Evolutionary conservation across 768 basidiomycete genomes (phyloP).

Genomic region (Mycena floridula): DNA sequence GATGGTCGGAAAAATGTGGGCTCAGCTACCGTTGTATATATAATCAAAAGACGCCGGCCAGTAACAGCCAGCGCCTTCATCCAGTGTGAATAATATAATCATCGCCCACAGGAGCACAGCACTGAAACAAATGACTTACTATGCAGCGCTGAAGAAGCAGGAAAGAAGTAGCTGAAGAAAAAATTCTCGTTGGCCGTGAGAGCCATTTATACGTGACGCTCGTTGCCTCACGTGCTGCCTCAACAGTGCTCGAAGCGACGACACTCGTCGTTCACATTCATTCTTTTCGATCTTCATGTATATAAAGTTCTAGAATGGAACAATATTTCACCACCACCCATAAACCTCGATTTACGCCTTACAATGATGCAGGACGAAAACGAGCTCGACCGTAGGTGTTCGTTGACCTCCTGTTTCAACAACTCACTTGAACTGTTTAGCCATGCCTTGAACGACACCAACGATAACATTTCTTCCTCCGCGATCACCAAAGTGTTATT

Average conservation of each 20-base stretch:
- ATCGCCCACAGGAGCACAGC: slow-evolving; percentile 23
- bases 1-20: slow-evolving; percentile 16
- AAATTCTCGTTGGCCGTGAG: too few species aligned
- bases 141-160: too few species aligned
- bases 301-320: background rate
- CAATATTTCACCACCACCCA: background rate
- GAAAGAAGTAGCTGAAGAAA: too few species aligned
- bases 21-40: slow-evolving; percentile 88
- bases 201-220: too few species aligned
- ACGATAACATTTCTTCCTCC: slow-evolving; percentile 29
- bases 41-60: slow-evolving; percentile 42
- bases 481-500: slow-evolving; percentile 57
- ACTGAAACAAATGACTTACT: too few species aligned
- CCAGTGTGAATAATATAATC: slow-evolving; percentile 78
- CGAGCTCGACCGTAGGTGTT: background rate
- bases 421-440: background rate
- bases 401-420: background rate
- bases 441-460: slow-evolving; percentile 4
- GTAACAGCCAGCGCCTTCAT: slow-evolving; percentile 46
- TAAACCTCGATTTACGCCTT: background rate
- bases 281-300: too few species aligned
- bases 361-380: background rate
- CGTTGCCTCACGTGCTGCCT: too few species aligned
- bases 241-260: too few species aligned
- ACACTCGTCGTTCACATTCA: too few species aligned